Evolutionary conservation across 371 early-diverging fungal species (phyloP).

Genomic region (Nematocida major): DNA sequence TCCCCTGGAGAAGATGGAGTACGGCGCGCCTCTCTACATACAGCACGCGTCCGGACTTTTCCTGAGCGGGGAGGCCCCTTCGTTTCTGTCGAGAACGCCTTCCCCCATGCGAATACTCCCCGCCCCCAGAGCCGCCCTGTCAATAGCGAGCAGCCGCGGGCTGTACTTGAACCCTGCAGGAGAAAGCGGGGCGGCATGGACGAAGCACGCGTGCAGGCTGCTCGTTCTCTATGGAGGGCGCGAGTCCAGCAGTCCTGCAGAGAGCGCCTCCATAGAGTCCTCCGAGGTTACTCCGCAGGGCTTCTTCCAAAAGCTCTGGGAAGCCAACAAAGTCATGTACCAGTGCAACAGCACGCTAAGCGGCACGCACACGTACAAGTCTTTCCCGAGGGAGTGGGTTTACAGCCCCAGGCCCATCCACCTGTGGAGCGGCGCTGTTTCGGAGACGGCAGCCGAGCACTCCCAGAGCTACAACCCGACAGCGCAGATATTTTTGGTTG

Average conservation of each 20-base stretch:
- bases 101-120: not conserved
- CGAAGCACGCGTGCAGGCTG: not conserved
- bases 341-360: slow-evolving; percentile 1
- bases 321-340: slow-evolving; percentile 18
- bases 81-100: not conserved
- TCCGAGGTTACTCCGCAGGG: not conserved
- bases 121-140: not conserved
- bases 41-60: not conserved
- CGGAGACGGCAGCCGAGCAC: not conserved
- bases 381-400: not conserved
- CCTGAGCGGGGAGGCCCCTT: not conserved
- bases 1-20: not conserved
- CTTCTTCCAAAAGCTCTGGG: not conserved
- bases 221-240: too few species aligned
- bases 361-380: not conserved
- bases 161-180: not conserved
- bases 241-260: too few species aligned
- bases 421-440: slow-evolving; percentile 28
- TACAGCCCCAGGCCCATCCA: not conserved
- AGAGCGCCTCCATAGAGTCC: not conserved
- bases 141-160: not conserved
- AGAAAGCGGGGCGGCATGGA: not conserved
- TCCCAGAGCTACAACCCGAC: not conserved
- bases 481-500: slow-evolving; percentile 21
- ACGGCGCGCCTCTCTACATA: not conserved